Conservation (phyloP, 2,329 filamentous ascomycete species). For the Shiraia bambusicola region DNA sequence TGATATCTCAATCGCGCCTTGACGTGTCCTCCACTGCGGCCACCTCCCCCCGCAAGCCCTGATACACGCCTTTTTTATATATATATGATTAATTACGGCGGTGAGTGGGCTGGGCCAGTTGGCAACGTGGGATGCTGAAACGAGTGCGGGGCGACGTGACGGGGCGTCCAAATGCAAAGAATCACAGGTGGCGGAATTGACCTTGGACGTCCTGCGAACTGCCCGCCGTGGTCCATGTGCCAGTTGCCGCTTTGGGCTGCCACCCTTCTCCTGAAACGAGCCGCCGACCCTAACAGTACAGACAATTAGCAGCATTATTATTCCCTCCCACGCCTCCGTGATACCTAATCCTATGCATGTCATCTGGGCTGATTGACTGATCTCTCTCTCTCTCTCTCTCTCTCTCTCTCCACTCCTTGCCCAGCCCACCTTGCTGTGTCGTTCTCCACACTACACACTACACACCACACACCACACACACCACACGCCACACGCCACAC, state of each 20-base stretch:
- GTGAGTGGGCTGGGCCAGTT: constrained; percentile 2
- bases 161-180: constrained; percentile 3
- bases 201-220: constrained; percentile 2
- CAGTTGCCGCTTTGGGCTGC: constrained; percentile 22
- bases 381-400: not conserved
- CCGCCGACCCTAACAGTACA: constrained; percentile 10
- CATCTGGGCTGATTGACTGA: not conserved
- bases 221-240: constrained; percentile 2
- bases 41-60: not conserved
- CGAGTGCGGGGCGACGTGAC: constrained; percentile 16
- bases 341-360: too few species aligned
- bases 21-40: constrained; percentile 5
- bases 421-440: not conserved
- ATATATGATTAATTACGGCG: too few species aligned
- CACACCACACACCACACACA: too few species aligned
- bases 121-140: constrained; percentile 9
- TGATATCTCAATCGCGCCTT: constrained; percentile 4
- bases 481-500: constrained; percentile 1
- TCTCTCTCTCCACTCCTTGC: too few species aligned
- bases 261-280: constrained; percentile 33
- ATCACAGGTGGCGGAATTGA: constrained; percentile 1
- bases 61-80: not conserved
- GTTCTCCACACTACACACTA: constrained; percentile 1
- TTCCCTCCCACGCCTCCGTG: not conserved
- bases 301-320: constrained; percentile 1